Percentiles rank a stretch among this genome's conserved stretches.
These are phyloP conservation scores for Solanum microdontum DNA, from an alignment of 257 asterid species.

Conservation along the genomic window DNA sequence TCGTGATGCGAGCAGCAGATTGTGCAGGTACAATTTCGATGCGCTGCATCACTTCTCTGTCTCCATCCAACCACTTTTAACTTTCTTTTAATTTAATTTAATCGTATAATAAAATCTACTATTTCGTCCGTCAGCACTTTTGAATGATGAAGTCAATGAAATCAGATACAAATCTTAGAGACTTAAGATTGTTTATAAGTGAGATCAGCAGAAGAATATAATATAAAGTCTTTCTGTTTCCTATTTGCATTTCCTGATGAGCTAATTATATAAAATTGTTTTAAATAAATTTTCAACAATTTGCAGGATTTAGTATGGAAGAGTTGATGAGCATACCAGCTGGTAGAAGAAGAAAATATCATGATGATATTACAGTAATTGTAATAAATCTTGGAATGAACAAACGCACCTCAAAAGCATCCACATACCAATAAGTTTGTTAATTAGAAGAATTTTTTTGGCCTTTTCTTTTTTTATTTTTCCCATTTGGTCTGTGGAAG, in stretches of 20 bases:
- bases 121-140: not conserved
- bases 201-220: not conserved
- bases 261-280: not conserved
- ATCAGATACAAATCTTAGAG: not conserved
- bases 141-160: not conserved
- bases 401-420: conserved; percentile 85
- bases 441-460: not conserved
- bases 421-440: conserved; percentile 38
- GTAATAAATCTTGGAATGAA: conserved; percentile 69
- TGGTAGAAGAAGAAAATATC: conserved; percentile 85
- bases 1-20: conserved; percentile 82
- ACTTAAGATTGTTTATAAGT: not conserved
- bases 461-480: not conserved
- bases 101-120: not conserved
- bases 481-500: not conserved
- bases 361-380: conserved; percentile 84
- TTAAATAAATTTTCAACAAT: not conserved
- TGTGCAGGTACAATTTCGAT: conserved; percentile 55
- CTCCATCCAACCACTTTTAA: not conserved
- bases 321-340: conserved; percentile 90
- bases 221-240: not conserved
- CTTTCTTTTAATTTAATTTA: not conserved
- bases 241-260: not conserved
- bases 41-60: not conserved
- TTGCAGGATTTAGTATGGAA: conserved; percentile 73